Evolutionary conservation across 1,284 basidiomycete genomes (phyloP).

Genomic region (Irpex sp.): DNA sequence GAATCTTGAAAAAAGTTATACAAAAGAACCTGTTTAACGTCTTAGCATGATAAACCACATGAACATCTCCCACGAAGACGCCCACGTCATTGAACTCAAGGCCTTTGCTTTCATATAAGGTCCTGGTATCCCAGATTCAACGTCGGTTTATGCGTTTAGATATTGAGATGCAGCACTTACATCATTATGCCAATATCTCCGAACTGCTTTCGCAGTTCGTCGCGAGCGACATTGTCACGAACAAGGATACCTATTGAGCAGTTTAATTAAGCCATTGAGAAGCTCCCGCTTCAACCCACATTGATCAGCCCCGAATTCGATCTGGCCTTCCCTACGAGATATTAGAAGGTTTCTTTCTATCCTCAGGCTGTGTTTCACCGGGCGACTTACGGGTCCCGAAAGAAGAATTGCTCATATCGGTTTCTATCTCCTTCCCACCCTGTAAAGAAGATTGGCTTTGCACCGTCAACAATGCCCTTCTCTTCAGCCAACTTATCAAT

Average conservation of each 20-base stretch:
- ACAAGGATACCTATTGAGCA: slow-evolving; percentile 60
- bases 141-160: background rate
- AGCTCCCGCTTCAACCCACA: slow-evolving; percentile 36
- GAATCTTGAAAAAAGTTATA: slow-evolving; percentile 75
- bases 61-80: background rate
- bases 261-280: background rate
- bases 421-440: slow-evolving; percentile 50
- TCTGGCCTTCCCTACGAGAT: slow-evolving; percentile 37
- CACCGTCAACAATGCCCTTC: slow-evolving; percentile 52
- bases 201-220: slow-evolving; percentile 47
- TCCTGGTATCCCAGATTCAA: slow-evolving; percentile 36
- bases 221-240: slow-evolving; percentile 50
- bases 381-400: slow-evolving; percentile 40
- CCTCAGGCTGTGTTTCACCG: too few species aligned
- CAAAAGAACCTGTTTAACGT: slow-evolving; percentile 50
- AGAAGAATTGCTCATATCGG: slow-evolving; percentile 56
- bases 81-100: slow-evolving; percentile 70
- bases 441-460: slow-evolving; percentile 57
- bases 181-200: slow-evolving; percentile 61
- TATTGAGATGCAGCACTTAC: slow-evolving; percentile 32
- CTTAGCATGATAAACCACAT: background rate
- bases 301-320: slow-evolving; percentile 69
- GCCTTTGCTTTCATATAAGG: slow-evolving; percentile 72
- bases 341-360: too few species aligned
- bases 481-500: slow-evolving; percentile 63